Evolutionary conservation across 257 asterid species (phyloP), one percentile per base, ranked within the genome.

Genomic region (Lithospermum erythrorhizon): DNA sequence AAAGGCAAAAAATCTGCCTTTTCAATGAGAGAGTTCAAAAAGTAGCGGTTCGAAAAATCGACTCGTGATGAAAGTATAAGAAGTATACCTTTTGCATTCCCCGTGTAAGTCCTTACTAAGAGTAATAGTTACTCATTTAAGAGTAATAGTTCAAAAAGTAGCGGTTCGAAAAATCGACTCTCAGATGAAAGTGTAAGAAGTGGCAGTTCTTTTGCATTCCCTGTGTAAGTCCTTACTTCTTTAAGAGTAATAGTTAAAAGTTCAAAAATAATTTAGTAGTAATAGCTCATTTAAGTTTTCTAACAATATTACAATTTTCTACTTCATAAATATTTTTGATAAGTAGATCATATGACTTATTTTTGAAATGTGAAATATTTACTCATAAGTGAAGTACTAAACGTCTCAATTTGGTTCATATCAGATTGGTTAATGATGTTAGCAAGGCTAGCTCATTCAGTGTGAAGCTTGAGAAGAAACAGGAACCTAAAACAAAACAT

Each of bases 191-290:
- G 83, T n/a, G 65, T 53, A 23, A 53, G 23, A 25, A 75, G 83
- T 60, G 52, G 68, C 48, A 70, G 72, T 15, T 78, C 83, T 59
- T 78, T 78, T 58, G 83, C 83, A 21, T 78, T 78, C 65, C 83
- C 83, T 18, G 66, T 78, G 83, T 78, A 78, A 72, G 80, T 21
- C 49, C 49, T 45, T 17, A 30, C 9, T 30, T 30, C 9, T 30
- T 30, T 30, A 21, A 6, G 53, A 48, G 53, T 14, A 13, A 14
- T 48, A 48, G 19, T 5, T 14, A 48, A 48, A 48, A 48, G 6
- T 16, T 49, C 10, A 4, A 49, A 5, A 15, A 3, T 1, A 3
- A 16, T n/a, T 19, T 19, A 21, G 58, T 65, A 41, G 17, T 29
- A 14, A 9, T 29, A 47, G 22, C 20, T 29, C 30, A 8, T 21